These are phyloP conservation scores for Carex pumila DNA, from an alignment of 176 grass and related monocot genomes.

Conservation along the genomic window DNA sequence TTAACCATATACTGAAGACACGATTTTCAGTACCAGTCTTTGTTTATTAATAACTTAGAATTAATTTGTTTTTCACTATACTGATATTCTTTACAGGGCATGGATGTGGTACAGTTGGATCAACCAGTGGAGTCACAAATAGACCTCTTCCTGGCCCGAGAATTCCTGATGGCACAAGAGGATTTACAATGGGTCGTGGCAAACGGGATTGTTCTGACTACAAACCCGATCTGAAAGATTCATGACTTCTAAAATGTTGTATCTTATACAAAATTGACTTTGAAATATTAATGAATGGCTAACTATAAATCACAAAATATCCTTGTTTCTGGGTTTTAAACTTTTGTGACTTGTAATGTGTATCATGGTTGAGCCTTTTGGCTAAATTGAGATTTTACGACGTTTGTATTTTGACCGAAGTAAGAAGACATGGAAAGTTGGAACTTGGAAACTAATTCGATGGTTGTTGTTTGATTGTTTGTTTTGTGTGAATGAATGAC, in stretches of 20 bases:
- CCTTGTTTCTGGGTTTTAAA: background rate
- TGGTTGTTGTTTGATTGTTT: no score
- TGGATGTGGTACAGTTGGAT: slow-evolving; percentile 12
- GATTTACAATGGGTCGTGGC: slow-evolving; percentile 73
- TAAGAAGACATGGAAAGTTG: no score
- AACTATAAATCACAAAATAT: background rate
- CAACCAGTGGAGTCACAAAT: slow-evolving; percentile 28
- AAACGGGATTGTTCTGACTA: slow-evolving; percentile 21
- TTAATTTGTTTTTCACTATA: background rate
- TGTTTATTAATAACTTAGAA: background rate
- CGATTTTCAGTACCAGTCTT: background rate
- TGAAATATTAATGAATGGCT: background rate
- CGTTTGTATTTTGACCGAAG: no score
- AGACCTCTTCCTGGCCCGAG: slow-evolving; percentile 66
- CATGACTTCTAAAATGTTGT: background rate
- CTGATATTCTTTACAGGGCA: slow-evolving; percentile 2
- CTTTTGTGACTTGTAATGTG: no score
- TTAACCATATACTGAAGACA: background rate
- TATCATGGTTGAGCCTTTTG: no score
- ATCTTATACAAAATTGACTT: background rate
- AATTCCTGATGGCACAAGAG: slow-evolving; percentile 81
- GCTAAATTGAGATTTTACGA: no score
- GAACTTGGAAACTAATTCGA: no score
- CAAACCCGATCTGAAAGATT: background rate
- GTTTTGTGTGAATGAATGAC: no score